These are phyloP conservation scores for Ophiostoma triangulosporum DNA, from an alignment of 2,329 filamentous ascomycete species.

Conservation along the genomic window DNA sequence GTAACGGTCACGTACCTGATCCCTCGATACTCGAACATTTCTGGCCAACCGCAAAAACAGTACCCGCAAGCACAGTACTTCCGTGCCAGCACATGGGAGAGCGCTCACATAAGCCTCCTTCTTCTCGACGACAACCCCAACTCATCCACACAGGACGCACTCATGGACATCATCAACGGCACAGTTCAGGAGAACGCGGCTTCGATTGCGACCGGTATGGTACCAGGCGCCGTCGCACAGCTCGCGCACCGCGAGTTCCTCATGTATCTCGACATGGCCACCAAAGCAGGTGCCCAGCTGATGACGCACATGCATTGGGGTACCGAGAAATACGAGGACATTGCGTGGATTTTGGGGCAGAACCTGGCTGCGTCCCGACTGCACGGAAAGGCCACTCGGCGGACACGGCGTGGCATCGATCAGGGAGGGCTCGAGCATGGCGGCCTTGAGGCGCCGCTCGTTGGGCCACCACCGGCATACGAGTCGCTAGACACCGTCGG, in stretches of 20 bases:
- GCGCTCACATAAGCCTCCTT: slow-evolving; percentile 19
- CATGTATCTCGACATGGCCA: slow-evolving; percentile 21
- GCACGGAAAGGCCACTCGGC: neutral
- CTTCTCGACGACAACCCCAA: slow-evolving; percentile 18
- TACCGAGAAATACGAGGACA: neutral
- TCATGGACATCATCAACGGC: slow-evolving; percentile 15
- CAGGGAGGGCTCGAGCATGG: neutral
- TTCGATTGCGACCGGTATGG: slow-evolving; percentile 5
- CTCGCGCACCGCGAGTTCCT: slow-evolving; percentile 22
- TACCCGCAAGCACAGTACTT: slow-evolving; percentile 8
- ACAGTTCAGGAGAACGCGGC: neutral
- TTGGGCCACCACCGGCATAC: neutral
- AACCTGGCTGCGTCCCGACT: neutral
- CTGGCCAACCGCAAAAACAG: neutral
- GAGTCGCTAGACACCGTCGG: neutral
- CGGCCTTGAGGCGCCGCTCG: neutral
- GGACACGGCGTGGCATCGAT: neutral
- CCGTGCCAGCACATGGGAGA: slow-evolving; percentile 23
- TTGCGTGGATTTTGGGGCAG: neutral
- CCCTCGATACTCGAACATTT: neutral
- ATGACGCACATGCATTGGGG: too few species aligned
- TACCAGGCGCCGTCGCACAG: neutral
- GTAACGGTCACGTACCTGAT: neutral
- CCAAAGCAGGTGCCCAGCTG: neutral
- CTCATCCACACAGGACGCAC: slow-evolving; percentile 12